Percentiles rank a stretch among this genome's conserved stretches.
These are phyloP conservation scores for Physaria fendleri DNA, from an alignment of 345 rosid genomes.

Conservation along the genomic window DNA sequence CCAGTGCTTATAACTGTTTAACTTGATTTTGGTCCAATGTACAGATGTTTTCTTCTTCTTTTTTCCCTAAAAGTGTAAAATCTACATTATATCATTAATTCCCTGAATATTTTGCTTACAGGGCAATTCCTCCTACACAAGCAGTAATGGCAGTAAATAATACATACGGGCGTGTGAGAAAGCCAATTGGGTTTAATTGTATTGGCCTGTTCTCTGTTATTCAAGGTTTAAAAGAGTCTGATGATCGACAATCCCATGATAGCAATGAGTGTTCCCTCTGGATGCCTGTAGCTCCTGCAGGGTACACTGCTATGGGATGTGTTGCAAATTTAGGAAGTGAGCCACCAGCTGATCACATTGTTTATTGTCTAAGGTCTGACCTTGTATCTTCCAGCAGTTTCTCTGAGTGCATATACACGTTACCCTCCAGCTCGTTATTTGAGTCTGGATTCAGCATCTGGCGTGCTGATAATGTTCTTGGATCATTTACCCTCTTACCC, in stretches of 20 bases:
- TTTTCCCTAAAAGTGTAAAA: background rate
- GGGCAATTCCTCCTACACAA: conserved; percentile 95
- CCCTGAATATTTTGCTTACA: conserved; percentile 24
- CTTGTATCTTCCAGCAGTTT: conserved; percentile 79
- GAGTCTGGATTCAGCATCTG: conserved; percentile 88
- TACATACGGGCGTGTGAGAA: conserved; percentile 90
- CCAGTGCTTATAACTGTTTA: conserved; percentile 4
- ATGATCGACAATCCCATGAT: conserved; percentile 30
- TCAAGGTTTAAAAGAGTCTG: conserved; percentile 42
- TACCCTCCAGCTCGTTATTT: conserved; percentile 39
- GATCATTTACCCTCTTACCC: conserved; percentile 63
- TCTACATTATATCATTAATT: background rate
- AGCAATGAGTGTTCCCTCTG: conserved; percentile 77
- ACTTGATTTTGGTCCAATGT: background rate
- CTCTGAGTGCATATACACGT: conserved; percentile 77
- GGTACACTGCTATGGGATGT: conserved; percentile 84
- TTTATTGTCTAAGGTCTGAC: conserved; percentile 88
- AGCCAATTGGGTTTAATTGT: conserved; percentile 70
- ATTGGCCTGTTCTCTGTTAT: conserved; percentile 59
- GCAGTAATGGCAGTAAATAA: conserved; percentile 92
- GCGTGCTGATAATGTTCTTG: conserved; percentile 89
- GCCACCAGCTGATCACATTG: conserved; percentile 77
- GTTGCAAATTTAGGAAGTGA: conserved; percentile 75
- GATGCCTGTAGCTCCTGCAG: conserved; percentile 94
- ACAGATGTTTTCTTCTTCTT: background rate